Base-by-base conservation (phyloP, 345 rosid genomes). In the Tarenaya hassleriana region DNA sequence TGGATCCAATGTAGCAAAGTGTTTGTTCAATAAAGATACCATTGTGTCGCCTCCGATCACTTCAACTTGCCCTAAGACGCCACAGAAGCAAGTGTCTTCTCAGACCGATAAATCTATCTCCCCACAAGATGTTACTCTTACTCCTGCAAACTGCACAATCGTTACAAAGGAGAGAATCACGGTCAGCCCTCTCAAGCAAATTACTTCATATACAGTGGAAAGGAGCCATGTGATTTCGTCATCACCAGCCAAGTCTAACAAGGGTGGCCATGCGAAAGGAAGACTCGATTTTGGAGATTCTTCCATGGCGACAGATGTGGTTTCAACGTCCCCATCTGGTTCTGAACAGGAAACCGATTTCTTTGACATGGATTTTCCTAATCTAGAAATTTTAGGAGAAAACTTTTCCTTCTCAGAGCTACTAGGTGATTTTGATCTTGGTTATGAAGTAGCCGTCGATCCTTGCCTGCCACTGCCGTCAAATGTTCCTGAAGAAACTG, bases 201-300 rank as follows among this genome's bases (percentile, higher is more conserved):
- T 66, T 50, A 60, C 75, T 21, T 73, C 74, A 38, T 76, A 82
- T 76, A 77, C 80, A 8, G 62, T 88, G 48, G 88, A 92, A 68
- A 85, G 87, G 48, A 86, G 80, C 68, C 88, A 61, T 45, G 63
- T 77, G 58, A 66, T 81, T 63, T 83, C 96, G 39, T 73, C 83
- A 10, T 86, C 91, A 1, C 97, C 95, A 0, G 61, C 50, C 41
- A 88, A 86, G 72, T 41, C 80, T n/a, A 71, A 64, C 31, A 83
- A 69, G 74, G 74, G 91, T 63, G 88, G 77, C 53, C 75, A 74
- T 50, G 91, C 85, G 15, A 92, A 88, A 59, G 88, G 95, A 63
- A 81, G 91, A 69, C 79, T 94, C 12, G 88, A 88, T 63, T 94
- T 94, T 20, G n/a, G n/a, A n/a, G n/a, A n/a, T n/a, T n/a, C 76